Evolutionary conservation across 768 basidiomycete genomes (phyloP), one percentile per base, ranked within the genome.

Genomic region (Ramaria rubella): DNA sequence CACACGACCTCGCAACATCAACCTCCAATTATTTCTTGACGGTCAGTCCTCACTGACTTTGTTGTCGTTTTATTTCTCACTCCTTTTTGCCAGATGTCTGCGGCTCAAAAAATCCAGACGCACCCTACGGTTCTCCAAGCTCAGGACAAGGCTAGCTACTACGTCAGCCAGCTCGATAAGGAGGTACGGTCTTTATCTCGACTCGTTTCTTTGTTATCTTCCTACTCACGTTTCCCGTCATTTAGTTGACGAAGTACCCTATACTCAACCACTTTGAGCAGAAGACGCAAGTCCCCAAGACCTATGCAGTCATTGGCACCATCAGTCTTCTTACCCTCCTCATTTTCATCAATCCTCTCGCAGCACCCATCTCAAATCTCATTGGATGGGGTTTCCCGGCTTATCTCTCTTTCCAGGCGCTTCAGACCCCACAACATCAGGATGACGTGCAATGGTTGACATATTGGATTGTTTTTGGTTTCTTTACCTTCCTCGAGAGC

Each of bases 381-480:
- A 82, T 99, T 66, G 96, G 94, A 51, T 98, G 89, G 87, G 90
- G 75, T 30, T 79, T 98, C 65, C 96, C 96, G 27, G 93, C 94
- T 5, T 98, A 92, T 71, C 82, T 96, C 70, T 96, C 94, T 51
- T 83, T 97, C 77, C 88, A 87, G 73, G 94, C 96, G 27, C 82
- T 99, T 67, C 95, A 98, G 72, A 72, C 80, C 4, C 90, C 91
- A n/a, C 77, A 81, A 2, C 77, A 84, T 58, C 79, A 85, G 62
- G 92, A 95, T 63, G 90, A 95, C 72, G 77, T 87, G 65, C 94
- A 96, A 73, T 97, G 94, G 94, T 79, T 97, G 67, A 95, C 94
- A 2, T 98, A 98, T 78, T 98, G 95, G 95, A 80, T 90, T 67
- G 81, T 95, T 53, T 94, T 96, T 64, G 93, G 92, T 54, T 87